Conservation (phyloP, 2,329 filamentous ascomycete genomes). For the Hymenoscyphus occultus region DNA sequence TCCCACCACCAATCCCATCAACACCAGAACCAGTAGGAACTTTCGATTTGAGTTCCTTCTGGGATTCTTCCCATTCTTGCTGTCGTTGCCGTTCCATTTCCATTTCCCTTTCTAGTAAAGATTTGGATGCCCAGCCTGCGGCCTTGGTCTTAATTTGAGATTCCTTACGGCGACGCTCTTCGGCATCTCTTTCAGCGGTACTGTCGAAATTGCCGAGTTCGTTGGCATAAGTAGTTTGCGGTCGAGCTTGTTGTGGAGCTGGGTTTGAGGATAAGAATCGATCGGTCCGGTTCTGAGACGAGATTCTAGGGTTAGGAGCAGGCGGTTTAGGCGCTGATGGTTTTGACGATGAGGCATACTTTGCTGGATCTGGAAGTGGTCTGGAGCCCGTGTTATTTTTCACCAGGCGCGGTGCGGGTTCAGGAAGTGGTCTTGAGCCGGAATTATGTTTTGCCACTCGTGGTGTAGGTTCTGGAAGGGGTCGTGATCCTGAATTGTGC, state of each 20-base stretch:
- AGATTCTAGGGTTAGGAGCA: conserved; percentile 5
- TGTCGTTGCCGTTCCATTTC: conserved; percentile 58
- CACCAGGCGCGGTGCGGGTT: conserved; percentile 31
- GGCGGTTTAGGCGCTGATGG: conserved; percentile 21
- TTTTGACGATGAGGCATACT: conserved; percentile 29
- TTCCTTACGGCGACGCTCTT: conserved; percentile 46
- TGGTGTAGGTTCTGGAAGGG: conserved; percentile 37
- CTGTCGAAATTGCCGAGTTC: conserved; percentile 40
- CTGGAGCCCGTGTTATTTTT: conserved; percentile 38
- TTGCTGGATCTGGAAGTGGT: conserved; percentile 39
- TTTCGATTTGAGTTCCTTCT: conserved; percentile 55
- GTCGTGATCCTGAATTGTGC: conserved; percentile 38
- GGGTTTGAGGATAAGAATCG: conserved; percentile 48
- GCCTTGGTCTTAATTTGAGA: conserved; percentile 52
- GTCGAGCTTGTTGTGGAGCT: conserved; percentile 38
- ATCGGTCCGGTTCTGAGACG: conserved; percentile 43
- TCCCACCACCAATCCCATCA: conserved; percentile 64
- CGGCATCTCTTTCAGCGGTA: conserved; percentile 48
- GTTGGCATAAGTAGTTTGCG: conserved; percentile 41
- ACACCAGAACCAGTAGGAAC: conserved; percentile 47
- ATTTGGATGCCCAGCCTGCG: conserved; percentile 52
- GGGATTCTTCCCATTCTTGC: conserved; percentile 69
- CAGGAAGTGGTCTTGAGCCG: conserved; percentile 40
- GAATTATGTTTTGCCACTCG: conserved; percentile 35
- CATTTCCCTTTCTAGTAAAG: conserved; percentile 58